These are phyloP conservation scores for Exophiala xenobiotica DNA, from an alignment of 2,329 filamentous ascomycete species.

Conservation along the genomic window DNA sequence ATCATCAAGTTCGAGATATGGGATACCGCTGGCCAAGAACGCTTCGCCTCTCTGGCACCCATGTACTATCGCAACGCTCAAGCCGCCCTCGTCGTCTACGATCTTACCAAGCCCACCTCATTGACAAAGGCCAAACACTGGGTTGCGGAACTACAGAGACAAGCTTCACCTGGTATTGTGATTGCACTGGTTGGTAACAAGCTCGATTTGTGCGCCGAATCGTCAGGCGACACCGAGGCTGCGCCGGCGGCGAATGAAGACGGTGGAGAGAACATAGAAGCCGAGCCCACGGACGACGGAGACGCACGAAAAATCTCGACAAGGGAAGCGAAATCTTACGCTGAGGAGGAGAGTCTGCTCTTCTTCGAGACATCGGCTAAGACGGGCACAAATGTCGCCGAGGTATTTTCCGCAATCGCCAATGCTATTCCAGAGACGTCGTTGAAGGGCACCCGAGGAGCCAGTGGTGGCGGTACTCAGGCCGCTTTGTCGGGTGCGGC, in stretches of 20 bases:
- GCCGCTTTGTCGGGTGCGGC: constrained; percentile 54
- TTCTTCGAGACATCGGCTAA: constrained; percentile 99
- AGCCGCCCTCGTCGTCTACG: constrained; percentile 95
- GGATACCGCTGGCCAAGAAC: constrained; percentile 97
- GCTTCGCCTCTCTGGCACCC: constrained; percentile 90
- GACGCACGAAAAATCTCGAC: constrained; percentile 85
- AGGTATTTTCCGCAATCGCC: constrained; percentile 96
- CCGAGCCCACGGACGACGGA: constrained; percentile 61
- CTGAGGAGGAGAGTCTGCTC: constrained; percentile 87
- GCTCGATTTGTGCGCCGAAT: constrained; percentile 73
- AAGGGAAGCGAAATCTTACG: constrained; percentile 89
- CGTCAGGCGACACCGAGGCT: constrained; percentile 46
- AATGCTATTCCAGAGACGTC: constrained; percentile 98
- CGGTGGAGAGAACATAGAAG: constrained; percentile 48
- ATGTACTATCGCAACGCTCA: constrained; percentile 99
- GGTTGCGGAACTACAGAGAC: constrained; percentile 95
- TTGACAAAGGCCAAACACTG: constrained; percentile 97
- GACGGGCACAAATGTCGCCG: constrained; percentile 88
- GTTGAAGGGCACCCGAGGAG: constrained; percentile 69
- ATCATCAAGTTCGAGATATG: constrained; percentile 95
- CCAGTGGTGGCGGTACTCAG: constrained; percentile 57
- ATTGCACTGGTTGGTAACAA: constrained; percentile 98
- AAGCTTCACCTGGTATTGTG: constrained; percentile 93
- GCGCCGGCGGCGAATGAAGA: constrained; percentile 35
- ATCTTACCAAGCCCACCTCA: constrained; percentile 93